Conservation (phyloP, 352 stramenopile genomes). For the Phytopythium helicoides region DNA sequence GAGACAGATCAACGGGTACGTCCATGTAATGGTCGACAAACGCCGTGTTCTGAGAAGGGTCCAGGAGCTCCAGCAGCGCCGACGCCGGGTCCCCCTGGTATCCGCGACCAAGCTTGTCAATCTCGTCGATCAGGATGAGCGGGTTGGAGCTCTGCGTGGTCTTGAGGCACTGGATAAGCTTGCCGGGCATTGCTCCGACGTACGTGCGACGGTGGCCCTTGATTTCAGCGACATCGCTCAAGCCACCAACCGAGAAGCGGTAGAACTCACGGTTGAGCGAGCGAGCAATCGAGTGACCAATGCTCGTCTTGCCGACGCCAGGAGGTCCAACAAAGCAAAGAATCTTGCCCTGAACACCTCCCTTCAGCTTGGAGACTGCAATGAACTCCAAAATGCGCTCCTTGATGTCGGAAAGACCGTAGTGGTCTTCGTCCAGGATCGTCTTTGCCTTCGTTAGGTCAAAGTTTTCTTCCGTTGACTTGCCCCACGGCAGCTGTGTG, state of each 20-base stretch:
- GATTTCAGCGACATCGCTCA: constrained; percentile 97
- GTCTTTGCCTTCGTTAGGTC: constrained; percentile 92
- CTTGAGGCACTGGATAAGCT: constrained; percentile 99
- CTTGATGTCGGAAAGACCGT: constrained; percentile 98
- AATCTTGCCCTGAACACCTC: constrained; percentile 97
- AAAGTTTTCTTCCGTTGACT: constrained; percentile 95
- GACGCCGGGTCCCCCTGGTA: constrained; percentile 94
- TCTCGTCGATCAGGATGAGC: constrained; percentile 98
- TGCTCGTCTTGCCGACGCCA: constrained; percentile 93
- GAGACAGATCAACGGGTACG: constrained; percentile 97
- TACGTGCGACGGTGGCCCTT: constrained; percentile 99
- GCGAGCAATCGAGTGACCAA: constrained; percentile 96
- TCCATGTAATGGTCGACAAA: constrained; percentile 99
- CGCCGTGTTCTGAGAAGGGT: constrained; percentile 95
- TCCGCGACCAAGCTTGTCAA: constrained; percentile 87
- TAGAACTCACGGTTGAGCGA: constrained; percentile 98
- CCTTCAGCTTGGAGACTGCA: constrained; percentile 96
- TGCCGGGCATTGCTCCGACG: constrained; percentile 98
- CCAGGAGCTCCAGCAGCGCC: constrained; percentile 96
- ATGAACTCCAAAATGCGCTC: constrained; percentile 99
- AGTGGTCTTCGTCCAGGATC: constrained; percentile 97
- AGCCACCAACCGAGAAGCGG: constrained; percentile 97
- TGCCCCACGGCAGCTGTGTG: constrained; percentile 96
- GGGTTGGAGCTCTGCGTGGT: constrained; percentile 95
- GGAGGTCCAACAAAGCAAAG: constrained; percentile 95